A percentile compares a stretch with the other conserved stretches of the same genome.
phyloP scores from a whole-genome alignment of 345 rosid genomes.

The Erucastrum elatum region DNA sequence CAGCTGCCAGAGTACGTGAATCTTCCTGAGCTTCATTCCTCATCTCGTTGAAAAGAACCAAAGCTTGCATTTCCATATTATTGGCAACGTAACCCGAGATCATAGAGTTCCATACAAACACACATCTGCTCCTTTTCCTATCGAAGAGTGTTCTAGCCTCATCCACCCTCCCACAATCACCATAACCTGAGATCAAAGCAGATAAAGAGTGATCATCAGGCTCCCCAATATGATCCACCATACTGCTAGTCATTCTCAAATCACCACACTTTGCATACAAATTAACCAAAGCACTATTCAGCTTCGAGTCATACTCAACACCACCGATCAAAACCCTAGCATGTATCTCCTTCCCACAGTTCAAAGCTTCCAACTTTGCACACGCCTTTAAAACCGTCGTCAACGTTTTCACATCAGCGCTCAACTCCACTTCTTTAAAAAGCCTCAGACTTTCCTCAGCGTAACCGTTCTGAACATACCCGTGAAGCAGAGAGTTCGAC shows the following conservation, averaged over 20 bases:
- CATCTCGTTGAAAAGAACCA: slow-evolving; percentile 61
- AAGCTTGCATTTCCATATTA: slow-evolving; percentile 55
- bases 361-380: slow-evolving; percentile 54
- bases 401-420: slow-evolving; percentile 49
- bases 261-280: slow-evolving; percentile 76
- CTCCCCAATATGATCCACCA: slow-evolving; percentile 48
- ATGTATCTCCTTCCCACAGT: slow-evolving; percentile 74
- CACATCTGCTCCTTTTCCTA: slow-evolving; percentile 43
- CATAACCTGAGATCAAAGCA: slow-evolving; percentile 74
- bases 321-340: slow-evolving; percentile 51
- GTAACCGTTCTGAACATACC: slow-evolving; percentile 32
- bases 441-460: slow-evolving; percentile 56
- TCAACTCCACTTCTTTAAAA: slow-evolving; percentile 48
- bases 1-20: slow-evolving; percentile 52
- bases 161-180: slow-evolving; percentile 53
- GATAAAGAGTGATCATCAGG: slow-evolving; percentile 77
- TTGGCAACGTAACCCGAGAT: slow-evolving; percentile 70
- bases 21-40: slow-evolving; percentile 46
- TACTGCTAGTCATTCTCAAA: slow-evolving; percentile 50
- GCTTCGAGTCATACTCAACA: slow-evolving; percentile 48
- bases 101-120: slow-evolving; percentile 75
- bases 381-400: slow-evolving; percentile 67
- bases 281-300: slow-evolving; percentile 66
- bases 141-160: slow-evolving; percentile 60
- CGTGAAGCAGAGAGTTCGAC: slow-evolving; percentile 66